A percentile compares a stretch with the other conserved stretches of the same genome.
These are phyloP conservation scores for Curvularia verruculosa DNA, from an alignment of 2,329 filamentous ascomycete genomes.

Conservation along the genomic window DNA sequence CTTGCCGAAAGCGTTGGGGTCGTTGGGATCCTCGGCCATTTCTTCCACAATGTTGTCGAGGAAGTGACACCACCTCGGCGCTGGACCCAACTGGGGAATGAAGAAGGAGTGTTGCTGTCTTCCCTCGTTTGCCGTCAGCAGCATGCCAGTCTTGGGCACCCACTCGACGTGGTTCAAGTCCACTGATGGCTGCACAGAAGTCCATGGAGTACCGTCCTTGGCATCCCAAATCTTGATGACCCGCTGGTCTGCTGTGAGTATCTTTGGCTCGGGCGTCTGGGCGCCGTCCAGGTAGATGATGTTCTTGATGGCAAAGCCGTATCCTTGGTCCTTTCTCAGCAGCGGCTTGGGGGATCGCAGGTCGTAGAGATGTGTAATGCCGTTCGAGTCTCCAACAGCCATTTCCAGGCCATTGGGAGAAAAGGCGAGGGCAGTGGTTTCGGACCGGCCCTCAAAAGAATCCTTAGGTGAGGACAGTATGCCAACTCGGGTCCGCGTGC, in stretches of 20 bases:
- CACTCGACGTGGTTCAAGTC: slow-evolving; percentile 95
- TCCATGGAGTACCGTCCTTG: slow-evolving; percentile 84
- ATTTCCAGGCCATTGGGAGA: slow-evolving; percentile 81
- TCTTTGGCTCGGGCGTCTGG: slow-evolving; percentile 71
- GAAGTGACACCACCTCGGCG: slow-evolving; percentile 95
- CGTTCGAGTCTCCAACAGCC: slow-evolving; percentile 84
- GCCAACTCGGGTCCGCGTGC: slow-evolving; percentile 80
- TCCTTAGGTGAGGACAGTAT: slow-evolving; percentile 66
- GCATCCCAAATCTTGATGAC: slow-evolving; percentile 98
- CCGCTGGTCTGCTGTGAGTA: slow-evolving; percentile 89
- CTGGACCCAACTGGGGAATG: slow-evolving; percentile 89
- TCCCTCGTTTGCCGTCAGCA: slow-evolving; percentile 95
- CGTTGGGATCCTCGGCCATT: slow-evolving; percentile 83
- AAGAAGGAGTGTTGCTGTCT: slow-evolving; percentile 95
- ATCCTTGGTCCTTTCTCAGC: slow-evolving; percentile 92
- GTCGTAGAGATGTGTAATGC: slow-evolving; percentile 90
- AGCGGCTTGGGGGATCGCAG: slow-evolving; percentile 84
- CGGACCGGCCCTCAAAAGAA: slow-evolving; percentile 53
- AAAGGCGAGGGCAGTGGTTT: slow-evolving; percentile 88
- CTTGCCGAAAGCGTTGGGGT: slow-evolving; percentile 62
- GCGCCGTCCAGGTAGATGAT: slow-evolving; percentile 73
- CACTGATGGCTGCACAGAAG: slow-evolving; percentile 90
- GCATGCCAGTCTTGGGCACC: slow-evolving; percentile 91
- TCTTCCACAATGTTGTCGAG: slow-evolving; percentile 97
- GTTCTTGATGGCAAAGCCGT: slow-evolving; percentile 89